Evolutionary conservation across 441 rosid genomes (phyloP), one percentile per base, ranked within the genome.

Genomic region (Gossypium gossypioides): DNA sequence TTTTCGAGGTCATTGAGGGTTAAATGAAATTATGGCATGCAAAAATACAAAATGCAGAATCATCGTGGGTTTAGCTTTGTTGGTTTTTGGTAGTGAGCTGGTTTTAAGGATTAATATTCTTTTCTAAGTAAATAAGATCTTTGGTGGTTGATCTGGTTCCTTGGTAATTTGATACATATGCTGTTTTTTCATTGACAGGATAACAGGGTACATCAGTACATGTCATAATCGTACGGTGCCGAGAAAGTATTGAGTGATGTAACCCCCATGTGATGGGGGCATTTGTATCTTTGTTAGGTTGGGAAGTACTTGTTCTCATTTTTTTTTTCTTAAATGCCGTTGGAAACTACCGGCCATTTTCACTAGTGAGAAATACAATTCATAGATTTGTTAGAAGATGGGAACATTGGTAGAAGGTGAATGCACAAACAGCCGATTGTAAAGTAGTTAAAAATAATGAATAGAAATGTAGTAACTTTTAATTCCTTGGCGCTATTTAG

Each of bases 161-260:
- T 9, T 52, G 1, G 2, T 67, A 18, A 8, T 25, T 21, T 12
- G 69, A 52, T 34, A 34, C 2, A 4, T 0, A 7, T 16, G 13
- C 57, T 72, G 13, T 12, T 6, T 62, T 50, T 61, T 22, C 21
- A 4, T 72, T 50, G 55, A 19, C 75, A 62, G 69, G 75, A 50
- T 12, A 10, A 56, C 32, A 1, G 12, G 6, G 60, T 21, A 48
- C 44, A 4, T 9, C 16, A 58, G 16, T 44, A 6, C 34, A 22
- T 2, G 12, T 21, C 12, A 65, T 22, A 25, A 32, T 0, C 6
- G 40, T n/a, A 12, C 71, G 4, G n/a, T 67, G 50, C 50, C 18
- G 48, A 15, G 50, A 18, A 52, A 29, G 12, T 18, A 16, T 6
- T 10, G 18, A 16, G 32, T 12, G 24, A 21, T 34, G 56, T 15